Conservation (phyloP, 2,329 filamentous ascomycete species). For the Trichoderma afroharzianum region DNA sequence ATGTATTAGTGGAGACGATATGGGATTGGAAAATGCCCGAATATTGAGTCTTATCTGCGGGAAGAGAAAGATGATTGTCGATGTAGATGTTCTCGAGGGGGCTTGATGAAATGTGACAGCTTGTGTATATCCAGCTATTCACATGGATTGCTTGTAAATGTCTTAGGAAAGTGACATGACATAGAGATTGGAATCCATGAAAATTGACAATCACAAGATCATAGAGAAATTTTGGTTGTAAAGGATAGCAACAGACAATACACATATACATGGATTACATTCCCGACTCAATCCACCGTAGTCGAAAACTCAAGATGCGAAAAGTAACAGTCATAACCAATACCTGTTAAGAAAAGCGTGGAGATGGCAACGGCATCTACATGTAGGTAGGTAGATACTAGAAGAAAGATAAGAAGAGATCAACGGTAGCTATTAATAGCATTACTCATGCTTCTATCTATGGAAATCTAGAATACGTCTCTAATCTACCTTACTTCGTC, state of each 20-base stretch:
- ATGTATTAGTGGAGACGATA: neutral
- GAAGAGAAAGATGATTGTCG: neutral
- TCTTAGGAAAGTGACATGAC: neutral
- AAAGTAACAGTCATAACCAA: neutral
- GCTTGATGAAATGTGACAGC: too few relatives aligned
- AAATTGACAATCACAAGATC: too few relatives aligned
- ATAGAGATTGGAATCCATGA: too few relatives aligned
- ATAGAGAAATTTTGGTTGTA: too few relatives aligned
- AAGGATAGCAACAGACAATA: too few relatives aligned
- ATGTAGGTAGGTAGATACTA: too few relatives aligned
- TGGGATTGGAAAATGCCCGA: neutral
- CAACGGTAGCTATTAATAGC: neutral
- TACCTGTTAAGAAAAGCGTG: neutral
- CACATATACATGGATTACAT: neutral
- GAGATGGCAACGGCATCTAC: too few relatives aligned
- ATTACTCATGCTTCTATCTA: neutral
- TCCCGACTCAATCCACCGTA: neutral
- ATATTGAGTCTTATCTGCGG: neutral
- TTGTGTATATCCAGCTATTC: neutral
- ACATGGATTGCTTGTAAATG: neutral
- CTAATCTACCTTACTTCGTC: neutral
- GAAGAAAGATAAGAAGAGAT: neutral
- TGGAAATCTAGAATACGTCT: neutral
- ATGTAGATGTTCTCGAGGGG: neutral
- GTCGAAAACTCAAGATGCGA: neutral